Evolutionary conservation across 208 protist genomes (phyloP).

Genomic region (Trypanosoma lewisi): DNA sequence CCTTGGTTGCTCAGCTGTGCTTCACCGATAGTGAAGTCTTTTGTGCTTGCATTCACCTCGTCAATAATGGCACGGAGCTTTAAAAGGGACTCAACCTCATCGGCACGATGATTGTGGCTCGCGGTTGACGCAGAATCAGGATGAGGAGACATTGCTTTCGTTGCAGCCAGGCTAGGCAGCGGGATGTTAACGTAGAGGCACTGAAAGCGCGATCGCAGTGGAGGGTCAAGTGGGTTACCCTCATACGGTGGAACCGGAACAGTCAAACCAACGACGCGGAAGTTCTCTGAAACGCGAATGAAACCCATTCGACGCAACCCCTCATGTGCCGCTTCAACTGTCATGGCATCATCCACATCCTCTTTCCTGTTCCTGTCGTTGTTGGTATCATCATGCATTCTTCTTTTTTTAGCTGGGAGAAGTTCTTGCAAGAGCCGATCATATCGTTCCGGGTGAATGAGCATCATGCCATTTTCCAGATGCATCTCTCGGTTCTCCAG

Average conservation of each 20-base stretch:
- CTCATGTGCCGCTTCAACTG: constrained; percentile 33
- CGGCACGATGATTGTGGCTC: not conserved
- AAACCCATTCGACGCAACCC: constrained; percentile 75
- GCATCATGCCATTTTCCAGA: constrained; percentile 91
- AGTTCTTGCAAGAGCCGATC: constrained; percentile 73
- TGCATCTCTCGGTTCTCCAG: constrained; percentile 96
- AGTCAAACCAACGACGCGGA: constrained; percentile 94
- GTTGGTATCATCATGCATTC: not conserved
- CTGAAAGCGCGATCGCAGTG: constrained; percentile 83
- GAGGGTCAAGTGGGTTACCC: constrained; percentile 85
- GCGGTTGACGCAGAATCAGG: constrained; percentile 24
- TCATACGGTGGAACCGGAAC: constrained; percentile 88
- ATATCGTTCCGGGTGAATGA: constrained; percentile 89
- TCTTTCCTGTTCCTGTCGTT: not conserved
- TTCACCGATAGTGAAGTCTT: constrained; percentile 36
- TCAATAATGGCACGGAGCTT: constrained; percentile 54
- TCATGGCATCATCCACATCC: not conserved
- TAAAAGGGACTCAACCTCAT: constrained; percentile 32
- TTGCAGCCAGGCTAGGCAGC: constrained; percentile 26
- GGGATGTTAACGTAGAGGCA: constrained; percentile 70
- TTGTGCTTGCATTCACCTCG: constrained; percentile 55
- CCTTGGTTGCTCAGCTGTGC: not conserved
- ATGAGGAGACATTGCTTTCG: constrained; percentile 16
- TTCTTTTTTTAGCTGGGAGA: constrained; percentile 15
- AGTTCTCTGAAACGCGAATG: constrained; percentile 87